Base-by-base conservation (phyloP, 441 rosid genomes). In the Populus tomentosa region DNA sequence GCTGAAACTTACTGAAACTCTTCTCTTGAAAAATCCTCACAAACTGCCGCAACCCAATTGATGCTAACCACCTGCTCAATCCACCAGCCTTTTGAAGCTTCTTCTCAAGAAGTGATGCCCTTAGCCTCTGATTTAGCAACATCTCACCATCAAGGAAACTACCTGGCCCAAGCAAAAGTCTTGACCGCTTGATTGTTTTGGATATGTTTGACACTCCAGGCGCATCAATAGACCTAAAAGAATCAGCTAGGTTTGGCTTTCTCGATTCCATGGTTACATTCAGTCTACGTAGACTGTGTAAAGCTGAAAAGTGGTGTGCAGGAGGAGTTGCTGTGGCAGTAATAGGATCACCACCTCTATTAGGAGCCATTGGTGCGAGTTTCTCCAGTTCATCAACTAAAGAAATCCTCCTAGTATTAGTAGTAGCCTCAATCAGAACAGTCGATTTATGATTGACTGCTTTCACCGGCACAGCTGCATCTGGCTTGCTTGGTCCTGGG, bases 51-150 rank as follows among this genome's bases (percentile, higher is more conserved):
- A 95, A 75, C 6, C 99, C 99, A 72, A 95, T 84, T 0, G 97
- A 92, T 67, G 85, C 80, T 56, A 95, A 74, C 97, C 97, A 95
- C 76, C 86, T 78, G 79, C 88, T 89, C 80, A 95, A 78, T 8
- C 98, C 99, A 1, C 97, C 97, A 0, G 92, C 97, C 70, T 80
- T 90, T 78, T 88, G 84, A 50, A 95, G 90, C 77, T 91, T 95
- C 87, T 79, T 90, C 87, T 92, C 95, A 0, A 95, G 90, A 71
- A 88, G 88, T 46, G 87, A 67, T 42, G 91, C 88, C 85, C 92
- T 92, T 61, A 91, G 87, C 82, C 86, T 91, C 83, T 84, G 89
- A 36, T 87, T 79, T n/a, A 85, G 85, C 50, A 86, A 26, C 36
- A 38, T 28, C 46, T 79, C 82, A 62, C 89, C 85, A 5, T 87